These are phyloP conservation scores for Aegilops bicornis DNA, from an alignment of 176 grass and related monocot species.

Conservation along the genomic window DNA sequence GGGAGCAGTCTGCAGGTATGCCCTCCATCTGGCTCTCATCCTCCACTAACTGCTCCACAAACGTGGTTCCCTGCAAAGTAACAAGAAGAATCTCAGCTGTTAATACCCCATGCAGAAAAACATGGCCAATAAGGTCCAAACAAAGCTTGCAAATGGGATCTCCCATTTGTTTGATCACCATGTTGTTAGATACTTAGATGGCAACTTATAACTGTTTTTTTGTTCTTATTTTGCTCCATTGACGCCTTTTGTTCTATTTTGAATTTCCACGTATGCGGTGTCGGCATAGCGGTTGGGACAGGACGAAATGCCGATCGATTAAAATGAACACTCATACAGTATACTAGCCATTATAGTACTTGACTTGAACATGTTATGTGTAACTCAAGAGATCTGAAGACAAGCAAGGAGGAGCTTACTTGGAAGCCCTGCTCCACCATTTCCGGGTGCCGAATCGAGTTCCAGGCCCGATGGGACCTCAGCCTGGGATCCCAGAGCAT, in stretches of 20 bases:
- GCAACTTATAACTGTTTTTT: background rate
- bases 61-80: constrained; percentile 77
- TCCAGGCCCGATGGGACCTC: constrained; percentile 69
- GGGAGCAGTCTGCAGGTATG: constrained; percentile 74
- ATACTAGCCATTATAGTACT: background rate
- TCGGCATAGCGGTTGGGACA: background rate
- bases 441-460: constrained; percentile 82
- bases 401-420: constrained; percentile 30
- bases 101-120: constrained; percentile 31
- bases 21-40: constrained; percentile 99
- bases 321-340: background rate
- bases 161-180: constrained; percentile 18
- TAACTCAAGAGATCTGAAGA: background rate
- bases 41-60: constrained; percentile 89
- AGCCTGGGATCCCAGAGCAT: constrained; percentile 89
- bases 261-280: background rate
- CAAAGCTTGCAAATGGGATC: background rate
- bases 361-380: background rate
- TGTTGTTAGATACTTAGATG: constrained; percentile 30
- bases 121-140: constrained; percentile 11
- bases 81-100: constrained; percentile 35
- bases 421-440: constrained; percentile 75
- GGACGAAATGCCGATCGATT: background rate
- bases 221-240: constrained; percentile 6
- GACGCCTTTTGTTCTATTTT: background rate